A percentile compares a stretch with the other conserved stretches of the same genome.
These are phyloP conservation scores for Entoloma clypeatum DNA, from an alignment of 1,284 basidiomycete genomes.

Conservation along the genomic window DNA sequence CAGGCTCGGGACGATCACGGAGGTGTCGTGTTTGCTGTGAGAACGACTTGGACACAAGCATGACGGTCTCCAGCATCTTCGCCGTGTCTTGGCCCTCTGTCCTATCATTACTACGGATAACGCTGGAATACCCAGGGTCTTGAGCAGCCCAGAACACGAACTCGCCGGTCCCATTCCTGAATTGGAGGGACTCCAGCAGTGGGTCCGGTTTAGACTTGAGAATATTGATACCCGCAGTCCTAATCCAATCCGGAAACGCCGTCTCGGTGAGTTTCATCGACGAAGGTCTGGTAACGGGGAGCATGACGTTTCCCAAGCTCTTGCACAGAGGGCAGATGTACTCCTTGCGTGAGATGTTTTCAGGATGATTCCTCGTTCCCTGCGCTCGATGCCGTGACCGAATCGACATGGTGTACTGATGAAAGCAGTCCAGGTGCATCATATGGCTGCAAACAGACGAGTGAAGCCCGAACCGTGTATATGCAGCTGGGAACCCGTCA, in stretches of 20 bases:
- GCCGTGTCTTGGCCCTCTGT: slow-evolving; percentile 53
- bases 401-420: slow-evolving; percentile 84
- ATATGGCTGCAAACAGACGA: slow-evolving; percentile 93
- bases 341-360: slow-evolving; percentile 88
- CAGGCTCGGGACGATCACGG: slow-evolving; percentile 71
- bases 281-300: slow-evolving; percentile 68
- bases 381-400: slow-evolving; percentile 88
- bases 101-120: slow-evolving; percentile 47
- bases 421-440: slow-evolving; percentile 97
- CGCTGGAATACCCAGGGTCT: slow-evolving; percentile 61
- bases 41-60: slow-evolving; percentile 63
- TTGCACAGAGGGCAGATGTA: slow-evolving; percentile 99
- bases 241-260: slow-evolving; percentile 78
- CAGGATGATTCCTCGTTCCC: slow-evolving; percentile 91
- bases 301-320: slow-evolving; percentile 89
- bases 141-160: slow-evolving; percentile 83
- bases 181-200: slow-evolving; percentile 64
- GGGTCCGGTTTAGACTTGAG: slow-evolving; percentile 75
- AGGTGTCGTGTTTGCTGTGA: slow-evolving; percentile 75
- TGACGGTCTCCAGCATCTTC: slow-evolving; percentile 77
- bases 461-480: slow-evolving; percentile 82
- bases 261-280: slow-evolving; percentile 47
- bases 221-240: slow-evolving; percentile 75
- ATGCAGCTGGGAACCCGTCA: slow-evolving; percentile 70
- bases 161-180: slow-evolving; percentile 75